Evolutionary conservation across 768 basidiomycete species (phyloP).

Genomic region (Hebeloma cylindrosporum): DNA sequence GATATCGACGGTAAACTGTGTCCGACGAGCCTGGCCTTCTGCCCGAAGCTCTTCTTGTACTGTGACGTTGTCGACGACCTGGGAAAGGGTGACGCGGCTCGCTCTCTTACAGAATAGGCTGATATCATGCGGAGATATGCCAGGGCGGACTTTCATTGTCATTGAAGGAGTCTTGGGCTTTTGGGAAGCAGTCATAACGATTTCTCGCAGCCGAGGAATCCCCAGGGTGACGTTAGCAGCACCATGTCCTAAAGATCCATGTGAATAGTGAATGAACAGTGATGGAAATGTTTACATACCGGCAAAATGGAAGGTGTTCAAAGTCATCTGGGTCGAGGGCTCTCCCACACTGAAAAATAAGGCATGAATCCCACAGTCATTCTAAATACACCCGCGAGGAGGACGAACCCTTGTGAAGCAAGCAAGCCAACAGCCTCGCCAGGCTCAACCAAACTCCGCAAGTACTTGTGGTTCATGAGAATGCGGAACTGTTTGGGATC

Average conservation of each 20-base stretch:
- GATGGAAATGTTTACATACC: conserved; percentile 43
- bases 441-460: conserved; percentile 91
- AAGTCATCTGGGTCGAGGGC: conserved; percentile 99
- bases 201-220: conserved; percentile 97
- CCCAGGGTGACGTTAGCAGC: conserved; percentile 99
- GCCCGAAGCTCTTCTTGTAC: conserved; percentile 78
- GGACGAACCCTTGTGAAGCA: conserved; percentile 90
- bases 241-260: conserved; percentile 76
- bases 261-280: conserved; percentile 4
- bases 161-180: conserved; percentile 98
- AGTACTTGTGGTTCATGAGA: conserved; percentile 90
- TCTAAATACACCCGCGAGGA: too few relatives aligned
- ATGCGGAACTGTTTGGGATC: conserved; percentile 64
- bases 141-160: conserved; percentile 71
- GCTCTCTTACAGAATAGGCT: conserved; percentile 86
- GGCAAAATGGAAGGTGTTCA: conserved; percentile 99
- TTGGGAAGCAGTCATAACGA: conserved; percentile 97
- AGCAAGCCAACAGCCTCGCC: conserved; percentile 98
- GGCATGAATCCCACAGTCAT: not conserved
- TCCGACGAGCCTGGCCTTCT: conserved; percentile 67
- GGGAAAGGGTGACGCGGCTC: conserved; percentile 81
- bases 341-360: conserved; percentile 79
- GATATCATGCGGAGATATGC: conserved; percentile 53
- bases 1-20: conserved; percentile 79
- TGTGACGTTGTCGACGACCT: conserved; percentile 78